A percentile compares a stretch with the other conserved stretches of the same genome.
Conservation (phyloP, 345 rosid genomes). For the Aquilaria malaccensis region DNA sequence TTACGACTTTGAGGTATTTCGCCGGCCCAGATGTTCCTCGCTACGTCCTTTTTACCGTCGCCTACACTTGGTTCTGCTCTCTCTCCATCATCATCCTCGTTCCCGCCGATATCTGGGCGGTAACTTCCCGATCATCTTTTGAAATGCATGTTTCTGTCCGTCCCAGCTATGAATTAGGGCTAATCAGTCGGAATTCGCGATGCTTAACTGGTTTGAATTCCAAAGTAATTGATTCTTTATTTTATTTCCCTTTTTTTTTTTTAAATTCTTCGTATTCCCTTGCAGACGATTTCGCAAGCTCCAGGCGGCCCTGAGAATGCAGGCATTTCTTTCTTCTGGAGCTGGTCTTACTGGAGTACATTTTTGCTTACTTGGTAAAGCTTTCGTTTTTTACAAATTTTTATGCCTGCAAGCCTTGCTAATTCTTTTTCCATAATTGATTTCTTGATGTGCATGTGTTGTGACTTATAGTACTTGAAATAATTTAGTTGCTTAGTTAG, state of each 20-base stretch:
- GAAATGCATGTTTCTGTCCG: background rate
- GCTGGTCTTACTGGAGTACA: constrained; percentile 99
- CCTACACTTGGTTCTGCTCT: constrained; percentile 97
- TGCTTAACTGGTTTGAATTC: background rate
- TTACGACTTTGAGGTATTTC: constrained; percentile 74
- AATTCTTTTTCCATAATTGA: background rate
- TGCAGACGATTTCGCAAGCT: constrained; percentile 45
- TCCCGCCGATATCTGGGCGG: constrained; percentile 90
- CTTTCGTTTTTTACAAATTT: background rate
- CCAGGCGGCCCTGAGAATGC: constrained; percentile 41
- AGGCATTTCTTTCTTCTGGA: constrained; percentile 84
- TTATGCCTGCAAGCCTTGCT: background rate
- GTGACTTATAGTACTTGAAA: background rate
- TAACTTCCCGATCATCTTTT: constrained; percentile 7
- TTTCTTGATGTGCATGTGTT: background rate
- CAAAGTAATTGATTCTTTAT: background rate
- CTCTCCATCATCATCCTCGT: constrained; percentile 92
- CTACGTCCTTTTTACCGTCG: constrained; percentile 87
- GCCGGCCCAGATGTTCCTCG: constrained; percentile 95
- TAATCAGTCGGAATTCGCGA: background rate
- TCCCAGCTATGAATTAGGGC: constrained; percentile 1
- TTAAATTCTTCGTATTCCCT: background rate
- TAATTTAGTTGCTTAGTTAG: background rate
- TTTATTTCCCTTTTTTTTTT: background rate
- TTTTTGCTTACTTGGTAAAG: constrained; percentile 96